Conservation (phyloP, 2,329 filamentous ascomycete species). For the Paecilomyces formosus region DNA sequence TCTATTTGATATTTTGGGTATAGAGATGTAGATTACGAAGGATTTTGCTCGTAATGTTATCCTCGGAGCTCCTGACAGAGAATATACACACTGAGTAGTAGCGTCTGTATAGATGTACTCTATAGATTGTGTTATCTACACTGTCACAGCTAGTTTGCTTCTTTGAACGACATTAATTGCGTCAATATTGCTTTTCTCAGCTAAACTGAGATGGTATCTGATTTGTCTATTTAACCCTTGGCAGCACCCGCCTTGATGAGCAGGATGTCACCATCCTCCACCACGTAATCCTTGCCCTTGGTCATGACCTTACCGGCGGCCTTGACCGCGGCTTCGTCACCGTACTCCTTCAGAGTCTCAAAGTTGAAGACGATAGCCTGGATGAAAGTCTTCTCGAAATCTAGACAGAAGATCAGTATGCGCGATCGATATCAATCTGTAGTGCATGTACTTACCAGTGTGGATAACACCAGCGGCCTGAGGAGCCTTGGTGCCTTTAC, state of each 20-base stretch:
- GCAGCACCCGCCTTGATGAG: slow-evolving; percentile 67
- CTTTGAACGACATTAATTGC: neutral
- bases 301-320: slow-evolving; percentile 95
- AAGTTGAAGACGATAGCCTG: slow-evolving; percentile 95
- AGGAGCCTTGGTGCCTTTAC: slow-evolving; percentile 93
- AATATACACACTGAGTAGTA: no score
- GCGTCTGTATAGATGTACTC: no score
- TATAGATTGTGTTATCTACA: no score
- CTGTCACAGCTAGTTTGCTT: no score
- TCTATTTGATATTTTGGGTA: no score
- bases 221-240: slow-evolving; percentile 28
- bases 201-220: neutral
- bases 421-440: neutral
- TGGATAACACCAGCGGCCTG: slow-evolving; percentile 97
- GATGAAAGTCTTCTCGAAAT: slow-evolving; percentile 99
- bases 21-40: neutral
- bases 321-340: slow-evolving; percentile 82
- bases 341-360: slow-evolving; percentile 68
- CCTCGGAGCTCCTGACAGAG: no score
- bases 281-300: slow-evolving; percentile 91
- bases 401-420: slow-evolving; percentile 27
- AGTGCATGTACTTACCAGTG: slow-evolving; percentile 41
- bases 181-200: neutral
- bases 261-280: slow-evolving; percentile 54
- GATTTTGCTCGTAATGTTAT: no score